Evolutionary conservation across 345 rosid genomes (phyloP), one percentile per base, ranked within the genome.

Genomic region (Corchorus capsularis): DNA sequence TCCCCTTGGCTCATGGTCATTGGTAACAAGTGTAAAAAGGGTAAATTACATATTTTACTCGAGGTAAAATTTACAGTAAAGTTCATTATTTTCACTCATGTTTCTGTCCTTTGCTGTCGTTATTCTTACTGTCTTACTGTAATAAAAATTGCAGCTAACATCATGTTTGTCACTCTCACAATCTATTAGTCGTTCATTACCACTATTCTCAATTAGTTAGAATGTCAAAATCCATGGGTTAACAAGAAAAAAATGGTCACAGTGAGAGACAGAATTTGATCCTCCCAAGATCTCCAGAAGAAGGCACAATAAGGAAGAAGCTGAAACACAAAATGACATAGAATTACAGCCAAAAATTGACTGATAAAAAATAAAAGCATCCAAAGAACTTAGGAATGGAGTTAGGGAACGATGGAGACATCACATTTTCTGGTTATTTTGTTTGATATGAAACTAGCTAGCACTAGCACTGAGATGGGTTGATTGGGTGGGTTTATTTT

Each of bases 351-450:
- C 60, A 69, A 16, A 69, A 16, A 39, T 39, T 39, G 43, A 39
- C 0, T 37, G 47, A 32, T 69, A 37, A 32, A 37, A 32, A 14
- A 72, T 27, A 27, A 45, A 22, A 41, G 35, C 13, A 57, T 20
- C 54, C 66, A 45, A 72, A 59, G 3, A 39, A 22, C 35, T 45
- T 59, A 56, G 56, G 55, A 14, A 59, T 72, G 56, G 49, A 71
- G 63, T 71, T 39, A 22, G 74, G 46, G 37, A 37, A 35, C n/a
- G 74, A 71, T 39, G 74, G 76, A 20, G 76, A 73, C 76, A 57
- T 57, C 76, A 46, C 43, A 27, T 69, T 69, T 69, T 5, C 60
- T 34, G 16, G 22, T 45, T 45, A 9, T 52, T 69, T 52, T 52
- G 16, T 69, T 69, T 35, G 20, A 52, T 69, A 17, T 22, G 47